A percentile compares a stretch with the other conserved stretches of the same genome.
These are phyloP conservation scores for Paecilomyces formosus DNA, from an alignment of 2,329 filamentous ascomycete species.

Conservation along the genomic window DNA sequence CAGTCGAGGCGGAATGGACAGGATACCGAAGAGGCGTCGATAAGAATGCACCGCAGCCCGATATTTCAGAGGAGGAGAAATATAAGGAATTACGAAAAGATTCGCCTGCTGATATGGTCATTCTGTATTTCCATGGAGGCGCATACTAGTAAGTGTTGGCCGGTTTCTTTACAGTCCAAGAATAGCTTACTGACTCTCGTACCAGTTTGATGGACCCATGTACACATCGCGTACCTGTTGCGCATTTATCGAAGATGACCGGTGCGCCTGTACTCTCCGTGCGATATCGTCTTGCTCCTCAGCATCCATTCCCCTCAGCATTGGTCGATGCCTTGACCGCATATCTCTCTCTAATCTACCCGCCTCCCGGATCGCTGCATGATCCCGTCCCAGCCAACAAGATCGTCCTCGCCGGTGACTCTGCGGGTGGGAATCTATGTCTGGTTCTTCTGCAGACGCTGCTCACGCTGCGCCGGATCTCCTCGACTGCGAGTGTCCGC, in stretches of 20 bases:
- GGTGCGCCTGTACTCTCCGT: slow-evolving; percentile 37
- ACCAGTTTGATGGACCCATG: slow-evolving; percentile 38
- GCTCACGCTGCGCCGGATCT: slow-evolving; percentile 31
- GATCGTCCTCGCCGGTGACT: slow-evolving; percentile 41
- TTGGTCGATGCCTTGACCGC: slow-evolving; percentile 40
- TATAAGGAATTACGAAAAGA: slow-evolving; percentile 34
- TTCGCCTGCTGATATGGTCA: slow-evolving; percentile 30
- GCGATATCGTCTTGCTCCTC: slow-evolving; percentile 41
- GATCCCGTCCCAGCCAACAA: slow-evolving; percentile 34
- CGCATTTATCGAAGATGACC: slow-evolving; percentile 31
- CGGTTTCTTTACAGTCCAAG: background rate
- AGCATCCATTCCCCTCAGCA: slow-evolving; percentile 40
- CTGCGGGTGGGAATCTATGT: slow-evolving; percentile 37
- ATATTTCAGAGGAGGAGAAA: slow-evolving; percentile 36
- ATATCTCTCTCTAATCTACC: slow-evolving; percentile 41
- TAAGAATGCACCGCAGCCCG: slow-evolving; percentile 29
- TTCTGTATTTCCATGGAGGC: slow-evolving; percentile 42
- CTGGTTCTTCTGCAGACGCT: slow-evolving; percentile 36
- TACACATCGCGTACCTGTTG: slow-evolving; percentile 30
- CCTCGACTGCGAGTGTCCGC: slow-evolving; percentile 21
- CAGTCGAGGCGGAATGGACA: slow-evolving; percentile 41
- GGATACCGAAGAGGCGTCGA: slow-evolving; percentile 33
- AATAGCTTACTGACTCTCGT: background rate
- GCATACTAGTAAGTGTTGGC: slow-evolving; percentile 33
- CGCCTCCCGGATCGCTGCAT: slow-evolving; percentile 35